A percentile compares a stretch with the other conserved stretches of the same genome.
phyloP scores from a whole-genome alignment of 495 filamentous ascomycete species.

The Trichoderma virens region DNA sequence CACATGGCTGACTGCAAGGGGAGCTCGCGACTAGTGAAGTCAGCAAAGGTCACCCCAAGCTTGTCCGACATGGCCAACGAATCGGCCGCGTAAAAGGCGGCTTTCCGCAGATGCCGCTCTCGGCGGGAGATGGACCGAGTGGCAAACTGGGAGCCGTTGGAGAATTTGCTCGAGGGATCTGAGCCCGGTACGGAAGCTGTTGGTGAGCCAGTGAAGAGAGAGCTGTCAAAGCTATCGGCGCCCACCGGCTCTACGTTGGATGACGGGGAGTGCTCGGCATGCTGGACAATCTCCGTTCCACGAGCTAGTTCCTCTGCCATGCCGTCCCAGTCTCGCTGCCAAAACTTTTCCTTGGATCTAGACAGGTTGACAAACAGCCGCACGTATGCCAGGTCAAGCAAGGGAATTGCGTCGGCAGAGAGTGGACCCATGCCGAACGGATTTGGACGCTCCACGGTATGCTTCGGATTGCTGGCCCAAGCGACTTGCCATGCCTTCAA shows the following conservation, averaged over 20 bases:
- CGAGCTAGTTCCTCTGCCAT: constrained; percentile 86
- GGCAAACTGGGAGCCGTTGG: constrained; percentile 17
- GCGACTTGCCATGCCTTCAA: constrained; percentile 91
- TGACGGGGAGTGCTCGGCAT: constrained; percentile 57
- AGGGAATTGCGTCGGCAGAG: constrained; percentile 86
- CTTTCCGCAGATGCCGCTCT: constrained; percentile 85
- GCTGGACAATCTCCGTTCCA: constrained; percentile 64
- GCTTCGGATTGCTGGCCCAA: constrained; percentile 80
- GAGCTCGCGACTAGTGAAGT: constrained; percentile 80
- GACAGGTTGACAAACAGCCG: constrained; percentile 89
- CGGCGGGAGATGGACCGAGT: constrained; percentile 38
- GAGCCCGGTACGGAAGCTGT: constrained; percentile 47
- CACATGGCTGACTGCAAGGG: constrained; percentile 91
- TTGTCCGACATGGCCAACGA: constrained; percentile 86
- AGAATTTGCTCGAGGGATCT: constrained; percentile 26
- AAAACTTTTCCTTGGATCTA: constrained; percentile 87
- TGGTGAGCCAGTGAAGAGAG: constrained; percentile 47
- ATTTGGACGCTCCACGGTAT: constrained; percentile 83
- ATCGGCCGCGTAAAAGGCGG: constrained; percentile 90
- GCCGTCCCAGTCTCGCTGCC: constrained; percentile 86
- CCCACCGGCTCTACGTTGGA: constrained; percentile 43
- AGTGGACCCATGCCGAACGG: constrained; percentile 83
- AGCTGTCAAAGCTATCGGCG: constrained; percentile 44
- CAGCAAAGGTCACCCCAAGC: constrained; percentile 77
- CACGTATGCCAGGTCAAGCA: constrained; percentile 92